Base-by-base conservation (phyloP, 768 basidiomycete species). In the Naganishia randhawae region DNA sequence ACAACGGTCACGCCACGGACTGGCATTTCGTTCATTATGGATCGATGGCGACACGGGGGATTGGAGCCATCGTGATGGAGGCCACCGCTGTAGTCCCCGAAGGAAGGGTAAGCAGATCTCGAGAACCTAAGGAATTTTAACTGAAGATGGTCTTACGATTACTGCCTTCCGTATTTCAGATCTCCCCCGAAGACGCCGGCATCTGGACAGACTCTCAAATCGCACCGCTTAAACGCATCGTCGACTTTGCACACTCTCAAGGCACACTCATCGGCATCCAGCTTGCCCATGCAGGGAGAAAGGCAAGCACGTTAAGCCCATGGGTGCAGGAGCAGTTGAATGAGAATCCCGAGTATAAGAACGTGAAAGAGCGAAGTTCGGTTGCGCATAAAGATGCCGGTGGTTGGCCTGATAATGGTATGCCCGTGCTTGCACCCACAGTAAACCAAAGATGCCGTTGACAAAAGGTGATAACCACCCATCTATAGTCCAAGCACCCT, bases 21-120 rank as follows among this genome's bases (percentile, higher is more conserved):
- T 91, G 88, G 86, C 91, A 92, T 76, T 78, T 91, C 4, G 88
- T 90, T 19, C 89, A 92, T 75, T 83, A 89, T 37, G 89, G 88
- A 1, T 85, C 85, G 70, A 72, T 87, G 72, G 89, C 89, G 11
- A 84, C 87, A 11, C 84, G 90, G 50, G 90, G 91, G 11, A 85
- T 85, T 1, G 88, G 86, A 0, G 84, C 84, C 8, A 86, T 91
- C 68, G 84, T 84, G 71, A 82, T 90, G 69, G 91, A 93, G 78
- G 91, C 90, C 0, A 87, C 88, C 2, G 82, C 87, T 19, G 85
- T 89, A 25, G 83, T 87, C 0, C 87, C 89, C 0, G 88, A 91
- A 78, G 88, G 79, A 17, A 51, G 76, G 19, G 54, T 65, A 55
- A 50, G 66, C 69, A 1, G 3, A 10, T 19, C 17, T 51, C 25